A percentile compares a stretch with the other conserved stretches of the same genome.
Conservation (phyloP, 495 filamentous ascomycete genomes). For the Penicillium samsonianum region DNA sequence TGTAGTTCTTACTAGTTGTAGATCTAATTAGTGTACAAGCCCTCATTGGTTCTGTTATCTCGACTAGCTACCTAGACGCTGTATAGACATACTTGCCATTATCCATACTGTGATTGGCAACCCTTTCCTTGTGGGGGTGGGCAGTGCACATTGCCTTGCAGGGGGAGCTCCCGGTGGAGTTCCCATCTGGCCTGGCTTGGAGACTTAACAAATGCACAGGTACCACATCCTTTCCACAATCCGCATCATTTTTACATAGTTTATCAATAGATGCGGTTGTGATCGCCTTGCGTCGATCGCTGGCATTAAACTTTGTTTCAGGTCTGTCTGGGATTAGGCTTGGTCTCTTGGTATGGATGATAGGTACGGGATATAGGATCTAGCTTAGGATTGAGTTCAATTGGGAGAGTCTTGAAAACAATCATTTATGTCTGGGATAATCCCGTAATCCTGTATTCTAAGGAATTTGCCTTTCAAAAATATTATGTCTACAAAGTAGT, state of each 20-base stretch:
- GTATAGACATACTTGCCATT: neutral
- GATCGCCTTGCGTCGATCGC: slow-evolving; percentile 12
- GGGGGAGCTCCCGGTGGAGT: slow-evolving; percentile 28
- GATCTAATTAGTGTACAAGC: neutral
- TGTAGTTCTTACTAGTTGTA: neutral
- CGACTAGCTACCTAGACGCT: neutral
- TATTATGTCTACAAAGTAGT: neutral
- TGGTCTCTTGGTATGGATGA: neutral
- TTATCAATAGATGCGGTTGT: neutral
- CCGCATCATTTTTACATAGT: slow-evolving; percentile 7
- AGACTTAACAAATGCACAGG: neutral
- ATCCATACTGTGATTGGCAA: slow-evolving; percentile 15
- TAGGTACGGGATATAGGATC: neutral
- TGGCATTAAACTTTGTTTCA: slow-evolving; percentile 10
- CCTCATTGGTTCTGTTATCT: neutral
- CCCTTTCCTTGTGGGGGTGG: slow-evolving; percentile 27
- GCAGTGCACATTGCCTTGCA: slow-evolving; percentile 35
- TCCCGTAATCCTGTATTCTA: neutral
- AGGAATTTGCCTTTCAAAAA: neutral
- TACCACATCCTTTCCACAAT: neutral
- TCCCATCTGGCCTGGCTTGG: slow-evolving; percentile 9
- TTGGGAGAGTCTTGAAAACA: neutral
- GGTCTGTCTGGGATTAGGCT: slow-evolving; percentile 10
- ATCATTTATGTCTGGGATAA: neutral
- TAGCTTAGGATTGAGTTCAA: neutral